Base-by-base conservation (phyloP, 2,329 filamentous ascomycete species). In the Aspergillus brunneoviolaceus region DNA sequence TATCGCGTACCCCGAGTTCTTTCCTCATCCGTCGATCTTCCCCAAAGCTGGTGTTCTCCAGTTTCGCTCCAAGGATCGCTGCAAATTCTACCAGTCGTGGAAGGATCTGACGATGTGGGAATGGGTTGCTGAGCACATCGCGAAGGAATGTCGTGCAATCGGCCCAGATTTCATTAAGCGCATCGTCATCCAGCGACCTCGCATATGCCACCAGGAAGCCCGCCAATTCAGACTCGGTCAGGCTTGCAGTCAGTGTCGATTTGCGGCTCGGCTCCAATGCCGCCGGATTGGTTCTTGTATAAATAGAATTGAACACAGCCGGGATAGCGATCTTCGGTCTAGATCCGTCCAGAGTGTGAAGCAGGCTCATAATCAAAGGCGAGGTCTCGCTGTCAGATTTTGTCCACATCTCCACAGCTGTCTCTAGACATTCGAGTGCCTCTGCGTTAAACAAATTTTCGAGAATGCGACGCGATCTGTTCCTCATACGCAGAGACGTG, bases 81-180 rank as follows among this genome's bases (percentile, higher is more conserved):
- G 92, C 90, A 70, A 98, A 97, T 68, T 96, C 91, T 12, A 99
- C 80, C 49, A 99, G 80, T 55, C 89, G 87, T 6, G 95, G 91
- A 45, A 99, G 77, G 7, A 93, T 94, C 71, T 97, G 93, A 58
- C 95, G 85, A 77, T 99, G 94, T 2, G 95, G 95, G 70, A 99
- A 92, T 1, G 95, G 96, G 70, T 99, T 99, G 25, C 89, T 87
- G 29, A 99, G 82, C 29, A 99, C 85, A 72, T 99, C 96, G 64
- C 88, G 89, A 61, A 98, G 76, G 74, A 99, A 99, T 0, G 89
- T 86, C 69, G 93, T 92, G 74, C 94, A 99, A 72, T 99, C 94
- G 47, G 88, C 84, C 95, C 95, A 99, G 52, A 99, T 96, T 76
- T 99, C 95, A 69, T 99, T 95, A 84, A 97, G 94, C 16, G 95